These are phyloP conservation scores for Gonium pectorale DNA, from an alignment of 139 green algal genomes.

Conservation along the genomic window DNA sequence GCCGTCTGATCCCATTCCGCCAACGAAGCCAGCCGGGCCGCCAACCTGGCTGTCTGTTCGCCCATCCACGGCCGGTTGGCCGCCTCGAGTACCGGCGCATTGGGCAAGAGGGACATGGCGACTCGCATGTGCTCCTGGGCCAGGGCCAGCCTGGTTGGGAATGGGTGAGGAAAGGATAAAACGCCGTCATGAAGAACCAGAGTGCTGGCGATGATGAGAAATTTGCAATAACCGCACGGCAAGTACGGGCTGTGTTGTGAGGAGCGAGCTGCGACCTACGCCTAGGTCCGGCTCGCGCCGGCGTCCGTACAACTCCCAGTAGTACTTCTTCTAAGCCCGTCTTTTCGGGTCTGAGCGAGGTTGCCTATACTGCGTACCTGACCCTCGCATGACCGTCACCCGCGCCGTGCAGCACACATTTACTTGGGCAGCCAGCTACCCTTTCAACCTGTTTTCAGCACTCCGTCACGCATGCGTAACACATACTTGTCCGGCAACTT, in stretches of 20 bases:
- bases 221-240: neutral
- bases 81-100: constrained; percentile 6
- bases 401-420: neutral
- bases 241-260: neutral
- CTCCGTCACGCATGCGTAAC: neutral
- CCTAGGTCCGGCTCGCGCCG: too few relatives aligned
- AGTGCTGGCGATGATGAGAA: neutral
- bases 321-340: too few relatives aligned
- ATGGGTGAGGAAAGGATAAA: neutral
- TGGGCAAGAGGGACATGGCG: constrained; percentile 8
- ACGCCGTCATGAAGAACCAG: neutral
- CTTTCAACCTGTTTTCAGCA: neutral
- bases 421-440: neutral
- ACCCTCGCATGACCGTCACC: too few relatives aligned
- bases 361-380: too few relatives aligned
- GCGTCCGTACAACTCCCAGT: too few relatives aligned
- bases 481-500: neutral
- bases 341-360: too few relatives aligned
- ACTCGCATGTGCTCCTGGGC: constrained; percentile 13
- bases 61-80: constrained; percentile 16
- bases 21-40: neutral
- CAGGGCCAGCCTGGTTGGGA: neutral
- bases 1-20: neutral
- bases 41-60: neutral
- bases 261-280: too few relatives aligned